Percentiles rank a stretch among this genome's conserved stretches.
These are phyloP conservation scores for Hordeum marinum DNA, from an alignment of 176 grass and related monocot genomes.

Conservation along the genomic window DNA sequence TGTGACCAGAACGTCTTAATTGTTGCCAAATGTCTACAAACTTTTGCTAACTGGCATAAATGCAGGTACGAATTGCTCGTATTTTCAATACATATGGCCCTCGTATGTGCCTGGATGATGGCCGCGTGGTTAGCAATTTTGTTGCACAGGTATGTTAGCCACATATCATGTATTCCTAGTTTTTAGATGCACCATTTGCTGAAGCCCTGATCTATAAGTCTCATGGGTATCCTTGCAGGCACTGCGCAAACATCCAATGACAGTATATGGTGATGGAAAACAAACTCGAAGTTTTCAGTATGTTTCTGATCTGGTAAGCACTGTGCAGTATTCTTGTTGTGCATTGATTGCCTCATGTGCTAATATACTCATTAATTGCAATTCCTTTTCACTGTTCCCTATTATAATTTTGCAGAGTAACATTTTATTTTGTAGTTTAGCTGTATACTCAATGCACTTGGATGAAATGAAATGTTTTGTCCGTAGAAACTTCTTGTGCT, in stretches of 20 bases:
- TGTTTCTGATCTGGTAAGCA: constrained; percentile 89
- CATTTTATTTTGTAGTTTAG: neutral
- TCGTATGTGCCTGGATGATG: constrained; percentile 95
- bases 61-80: constrained; percentile 80
- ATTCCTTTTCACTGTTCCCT: neutral
- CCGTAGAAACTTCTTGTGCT: neutral
- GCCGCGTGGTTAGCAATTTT: constrained; percentile 94
- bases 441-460: neutral
- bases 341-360: neutral
- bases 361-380: neutral
- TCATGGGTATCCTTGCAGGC: constrained; percentile 32
- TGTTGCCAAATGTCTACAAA: neutral
- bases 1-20: neutral
- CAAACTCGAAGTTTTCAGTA: constrained; percentile 94
- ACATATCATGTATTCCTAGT: neutral
- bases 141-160: constrained; percentile 68
- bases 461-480: neutral
- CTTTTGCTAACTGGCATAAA: constrained; percentile 15
- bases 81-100: constrained; percentile 98
- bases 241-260: constrained; percentile 64
- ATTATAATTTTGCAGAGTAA: neutral
- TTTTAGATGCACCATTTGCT: neutral
- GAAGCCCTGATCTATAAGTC: neutral
- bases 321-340: neutral
- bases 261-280: constrained; percentile 90